Conservation (phyloP, 169 alveolate species). For the Cryptosporidium sp. region DNA sequence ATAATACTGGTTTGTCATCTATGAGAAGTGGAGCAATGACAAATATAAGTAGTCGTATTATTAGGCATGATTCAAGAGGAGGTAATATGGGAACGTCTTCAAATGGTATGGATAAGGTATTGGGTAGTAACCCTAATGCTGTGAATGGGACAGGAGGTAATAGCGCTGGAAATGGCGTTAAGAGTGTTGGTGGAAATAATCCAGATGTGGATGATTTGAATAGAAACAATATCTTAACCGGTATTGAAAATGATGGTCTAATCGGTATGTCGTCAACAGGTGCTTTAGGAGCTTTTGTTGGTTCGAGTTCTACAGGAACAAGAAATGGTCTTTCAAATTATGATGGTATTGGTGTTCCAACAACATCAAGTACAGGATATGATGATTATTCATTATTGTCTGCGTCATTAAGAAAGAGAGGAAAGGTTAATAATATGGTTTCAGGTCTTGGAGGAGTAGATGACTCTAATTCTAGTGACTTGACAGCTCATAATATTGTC, state of each 20-base stretch:
- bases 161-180: constrained; percentile 9
- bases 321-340: constrained; percentile 19
- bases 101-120: constrained; percentile 10
- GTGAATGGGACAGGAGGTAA: not conserved
- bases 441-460: constrained; percentile 1
- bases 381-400: constrained; percentile 59
- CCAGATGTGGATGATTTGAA: not conserved
- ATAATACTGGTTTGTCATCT: not conserved
- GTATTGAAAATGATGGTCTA: constrained; percentile 48
- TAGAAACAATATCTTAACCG: not conserved
- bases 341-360: constrained; percentile 14
- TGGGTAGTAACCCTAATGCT: constrained; percentile 37
- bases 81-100: constrained; percentile 3
- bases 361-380: constrained; percentile 1
- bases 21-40: constrained; percentile 1
- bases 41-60: constrained; percentile 11
- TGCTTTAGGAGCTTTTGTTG: constrained; percentile 71
- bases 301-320: constrained; percentile 12
- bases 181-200: not conserved
- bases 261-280: constrained; percentile 59
- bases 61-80: constrained; percentile 19
- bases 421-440: constrained; percentile 20
- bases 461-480: not conserved
- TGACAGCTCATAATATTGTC: constrained; percentile 7
- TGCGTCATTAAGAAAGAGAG: constrained; percentile 63